Evolutionary conservation across 192 early-diverging fungal species (phyloP).

Genomic region (Gamsiella multidivaricata): DNA sequence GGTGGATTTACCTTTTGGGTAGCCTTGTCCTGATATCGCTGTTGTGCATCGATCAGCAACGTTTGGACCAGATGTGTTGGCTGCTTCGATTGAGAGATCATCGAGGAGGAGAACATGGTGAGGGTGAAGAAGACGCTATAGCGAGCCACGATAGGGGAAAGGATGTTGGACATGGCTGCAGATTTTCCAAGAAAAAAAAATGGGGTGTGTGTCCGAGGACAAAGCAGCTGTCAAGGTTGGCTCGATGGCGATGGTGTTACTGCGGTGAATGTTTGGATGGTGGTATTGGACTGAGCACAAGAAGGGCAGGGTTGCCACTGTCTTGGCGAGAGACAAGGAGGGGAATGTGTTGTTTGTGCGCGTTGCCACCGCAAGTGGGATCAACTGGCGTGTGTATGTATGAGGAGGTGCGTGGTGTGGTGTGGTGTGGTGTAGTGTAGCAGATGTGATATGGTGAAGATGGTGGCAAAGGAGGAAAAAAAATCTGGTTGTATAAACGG

Average conservation of each 20-base stretch:
- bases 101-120: constrained; percentile 34
- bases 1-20: constrained; percentile 19
- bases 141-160: constrained; percentile 37
- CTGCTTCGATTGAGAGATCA: constrained; percentile 23
- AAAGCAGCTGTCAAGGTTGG: no score
- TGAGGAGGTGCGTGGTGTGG: not conserved
- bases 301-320: constrained; percentile 5
- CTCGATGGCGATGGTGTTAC: no score
- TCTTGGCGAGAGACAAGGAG: not conserved
- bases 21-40: constrained; percentile 22
- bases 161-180: constrained; percentile 33
- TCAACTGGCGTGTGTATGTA: not conserved
- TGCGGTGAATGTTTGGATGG: not conserved
- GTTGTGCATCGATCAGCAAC: constrained; percentile 21
- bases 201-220: not conserved
- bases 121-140: constrained; percentile 49
- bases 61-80: constrained; percentile 38
- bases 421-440: not conserved
- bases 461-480: not conserved
- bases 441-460: not conserved
- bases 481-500: not conserved
- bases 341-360: no score
- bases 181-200: not conserved
- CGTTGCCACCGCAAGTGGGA: no score
- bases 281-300: not conserved